Evolutionary conservation across 164 flowering plant species (phyloP), one percentile per base, ranked within the genome.

Genomic region (Nymphaea thermarum): DNA sequence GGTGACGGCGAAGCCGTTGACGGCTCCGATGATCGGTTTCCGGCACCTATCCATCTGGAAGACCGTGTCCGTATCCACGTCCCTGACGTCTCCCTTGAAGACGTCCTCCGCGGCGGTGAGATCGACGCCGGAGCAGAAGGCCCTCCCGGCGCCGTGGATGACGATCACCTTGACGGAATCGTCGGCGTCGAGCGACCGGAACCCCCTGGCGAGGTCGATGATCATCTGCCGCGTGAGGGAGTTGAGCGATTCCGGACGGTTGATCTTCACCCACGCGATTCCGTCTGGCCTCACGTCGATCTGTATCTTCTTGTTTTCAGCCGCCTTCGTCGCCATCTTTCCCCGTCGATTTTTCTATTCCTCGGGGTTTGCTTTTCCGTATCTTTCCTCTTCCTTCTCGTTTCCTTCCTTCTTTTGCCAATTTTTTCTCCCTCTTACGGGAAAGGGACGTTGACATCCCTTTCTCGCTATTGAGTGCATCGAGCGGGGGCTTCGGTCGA

Each of bases 91-190:
- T 2, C 97, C 98, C 67, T 93, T 93, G 71, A 93, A 90, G 43
- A 93, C 96, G n/a, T 83, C 88, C 80, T 86, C 92, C 10, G 97
- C 98, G 42, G 89, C 82, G 66, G 91, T 90, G 65, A 93, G 73
- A 74, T 90, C 98, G 10, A 93, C 86, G 15, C 97, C 98, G 36
- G 97, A 87, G 78, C 96, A 88, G 73, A 93, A 93, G 0, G 98
- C 81, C 64, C 88, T 80, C 4, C 98, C 98, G 61, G 86, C 67
- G 4, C 98, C 98, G 57, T 89, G 64, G 11, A 93, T 67, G 25
- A 93, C 73, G 14, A 89, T 83, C 41, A 86, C 98, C 71, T 70
- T 78, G 16, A 89, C 90, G 16, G 87, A 83, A 2, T 83, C 87
- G 67, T 93, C 96, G 4, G 66, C 69, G 64, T 78, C 86, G 55